Conservation (phyloP, 306 rosid species). For the Gleditsia sinensis region DNA sequence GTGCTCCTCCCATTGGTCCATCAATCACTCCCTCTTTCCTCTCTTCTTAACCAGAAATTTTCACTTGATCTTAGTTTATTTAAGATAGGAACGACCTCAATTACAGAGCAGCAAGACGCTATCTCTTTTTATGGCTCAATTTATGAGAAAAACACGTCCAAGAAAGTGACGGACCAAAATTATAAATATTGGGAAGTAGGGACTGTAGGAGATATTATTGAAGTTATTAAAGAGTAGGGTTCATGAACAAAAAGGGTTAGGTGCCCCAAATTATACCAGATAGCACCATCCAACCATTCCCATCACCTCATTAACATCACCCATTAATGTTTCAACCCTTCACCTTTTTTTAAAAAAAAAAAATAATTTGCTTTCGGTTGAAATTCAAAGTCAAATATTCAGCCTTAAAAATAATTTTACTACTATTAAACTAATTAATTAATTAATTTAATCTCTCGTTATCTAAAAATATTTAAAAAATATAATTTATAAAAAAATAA, state of each 20-base stretch:
- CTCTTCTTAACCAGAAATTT: background rate
- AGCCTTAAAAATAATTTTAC: too few relatives aligned
- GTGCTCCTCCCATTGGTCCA: background rate
- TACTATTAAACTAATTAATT: too few relatives aligned
- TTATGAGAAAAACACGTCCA: too few relatives aligned
- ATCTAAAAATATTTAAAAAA: too few relatives aligned
- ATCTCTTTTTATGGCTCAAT: background rate
- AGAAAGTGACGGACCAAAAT: too few relatives aligned
- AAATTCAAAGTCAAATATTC: too few relatives aligned
- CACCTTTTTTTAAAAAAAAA: too few relatives aligned
- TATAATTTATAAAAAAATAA: too few relatives aligned
- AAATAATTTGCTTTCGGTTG: too few relatives aligned
- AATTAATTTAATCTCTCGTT: too few relatives aligned
- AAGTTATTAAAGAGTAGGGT: slow-evolving; percentile 28
- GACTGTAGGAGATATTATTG: background rate
- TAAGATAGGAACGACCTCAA: background rate
- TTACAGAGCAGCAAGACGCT: background rate
- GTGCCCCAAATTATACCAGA: slow-evolving; percentile 51
- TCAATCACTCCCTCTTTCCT: background rate
- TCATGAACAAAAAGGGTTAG: slow-evolving; percentile 30
- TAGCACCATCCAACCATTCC: slow-evolving; percentile 57
- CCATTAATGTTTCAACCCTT: slow-evolving; percentile 62
- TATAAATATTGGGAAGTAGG: background rate
- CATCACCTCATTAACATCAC: slow-evolving; percentile 45
- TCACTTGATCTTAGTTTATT: background rate